Evolutionary conservation across 2,329 filamentous ascomycete genomes (phyloP).

Genomic region (Mariannaea sp.): DNA sequence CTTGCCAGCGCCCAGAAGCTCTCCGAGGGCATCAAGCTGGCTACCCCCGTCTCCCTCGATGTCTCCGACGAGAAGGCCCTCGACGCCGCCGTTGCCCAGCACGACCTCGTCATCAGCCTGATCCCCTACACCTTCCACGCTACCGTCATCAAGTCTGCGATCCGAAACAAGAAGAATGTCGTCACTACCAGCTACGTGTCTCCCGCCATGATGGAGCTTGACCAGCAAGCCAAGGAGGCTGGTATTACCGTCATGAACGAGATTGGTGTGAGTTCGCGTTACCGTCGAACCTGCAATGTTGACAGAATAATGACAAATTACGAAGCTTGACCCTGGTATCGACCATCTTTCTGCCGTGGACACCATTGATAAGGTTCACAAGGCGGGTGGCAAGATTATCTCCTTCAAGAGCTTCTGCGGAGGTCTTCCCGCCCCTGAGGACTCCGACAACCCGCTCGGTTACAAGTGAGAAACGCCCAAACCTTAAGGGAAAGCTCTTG

Average conservation of each 20-base stretch:
- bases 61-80: slow-evolving; percentile 77
- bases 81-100: slow-evolving; percentile 78
- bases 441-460: slow-evolving; percentile 85
- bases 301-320: slow-evolving; percentile 24
- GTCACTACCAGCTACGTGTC: slow-evolving; percentile 95
- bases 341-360: slow-evolving; percentile 73
- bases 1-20: slow-evolving; percentile 78
- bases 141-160: slow-evolving; percentile 88
- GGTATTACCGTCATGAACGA: slow-evolving; percentile 98
- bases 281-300: background rate
- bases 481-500: no score
- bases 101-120: slow-evolving; percentile 78
- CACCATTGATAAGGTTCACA: slow-evolving; percentile 87
- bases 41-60: slow-evolving; percentile 80
- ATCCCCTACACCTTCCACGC: slow-evolving; percentile 94
- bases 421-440: slow-evolving; percentile 68
- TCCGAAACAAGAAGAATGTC: slow-evolving; percentile 92
- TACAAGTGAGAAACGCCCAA: no score
- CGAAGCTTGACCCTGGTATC: no score
- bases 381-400: slow-evolving; percentile 81
- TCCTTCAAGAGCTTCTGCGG: slow-evolving; percentile 86
- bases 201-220: slow-evolving; percentile 88
- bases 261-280: slow-evolving; percentile 65
- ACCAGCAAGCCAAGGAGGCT: slow-evolving; percentile 80
- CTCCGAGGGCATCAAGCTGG: slow-evolving; percentile 71